Conservation (phyloP, 139 green algal genomes). For the Closterium sp. region DNA sequence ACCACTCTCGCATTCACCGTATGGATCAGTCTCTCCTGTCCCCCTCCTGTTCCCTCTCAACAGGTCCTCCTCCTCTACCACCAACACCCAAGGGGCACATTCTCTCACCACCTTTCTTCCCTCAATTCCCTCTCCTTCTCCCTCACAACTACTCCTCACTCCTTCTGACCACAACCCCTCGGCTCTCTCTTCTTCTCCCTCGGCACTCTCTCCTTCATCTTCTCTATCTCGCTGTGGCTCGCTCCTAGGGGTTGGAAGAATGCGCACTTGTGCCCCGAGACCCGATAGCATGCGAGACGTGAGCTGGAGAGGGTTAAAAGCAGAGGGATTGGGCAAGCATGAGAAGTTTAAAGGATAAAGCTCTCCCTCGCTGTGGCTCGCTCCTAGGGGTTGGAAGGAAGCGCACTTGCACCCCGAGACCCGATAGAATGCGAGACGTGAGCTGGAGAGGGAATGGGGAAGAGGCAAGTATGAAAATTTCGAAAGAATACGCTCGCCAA, state of each 20-base stretch:
- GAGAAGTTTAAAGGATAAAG: no score
- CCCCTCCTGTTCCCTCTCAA: background rate
- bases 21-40: background rate
- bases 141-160: background rate
- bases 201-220: background rate
- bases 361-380: background rate
- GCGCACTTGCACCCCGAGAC: background rate
- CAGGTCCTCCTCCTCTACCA: background rate
- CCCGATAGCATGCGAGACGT: background rate
- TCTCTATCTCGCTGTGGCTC: background rate
- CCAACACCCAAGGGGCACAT: background rate
- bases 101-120: background rate
- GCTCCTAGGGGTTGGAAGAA: background rate
- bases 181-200: background rate
- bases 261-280: background rate
- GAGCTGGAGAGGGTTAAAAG: background rate
- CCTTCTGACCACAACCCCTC: background rate
- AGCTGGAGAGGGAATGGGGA: background rate
- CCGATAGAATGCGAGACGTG: background rate
- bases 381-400: background rate
- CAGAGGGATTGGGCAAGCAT: background rate
- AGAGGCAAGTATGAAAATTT: no score
- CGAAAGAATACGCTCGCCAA: no score
- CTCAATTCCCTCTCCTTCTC: no score
- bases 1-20: no score